phyloP scores from a whole-genome alignment of 805 yeast species.

The Saccharomycopsis capsularis region DNA sequence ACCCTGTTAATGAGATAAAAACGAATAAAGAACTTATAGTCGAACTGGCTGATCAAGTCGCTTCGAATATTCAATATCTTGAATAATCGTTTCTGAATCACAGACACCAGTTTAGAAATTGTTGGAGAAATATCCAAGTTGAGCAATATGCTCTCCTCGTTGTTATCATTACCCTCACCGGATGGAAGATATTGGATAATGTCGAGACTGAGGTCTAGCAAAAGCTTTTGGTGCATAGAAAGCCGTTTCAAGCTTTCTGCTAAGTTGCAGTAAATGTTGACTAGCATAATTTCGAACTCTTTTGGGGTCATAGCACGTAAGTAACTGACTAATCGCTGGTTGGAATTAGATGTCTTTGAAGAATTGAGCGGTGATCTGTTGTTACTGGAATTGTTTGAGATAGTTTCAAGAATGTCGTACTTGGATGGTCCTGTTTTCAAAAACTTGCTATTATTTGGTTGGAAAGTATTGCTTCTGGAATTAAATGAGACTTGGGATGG shows the following conservation, averaged over 20 bases:
- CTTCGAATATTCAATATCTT: constrained; percentile 72
- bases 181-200: constrained; percentile 30
- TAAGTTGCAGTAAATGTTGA: constrained; percentile 50
- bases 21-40: constrained; percentile 56
- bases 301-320: constrained; percentile 62
- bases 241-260: constrained; percentile 71
- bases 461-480: constrained; percentile 5
- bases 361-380: constrained; percentile 13
- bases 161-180: constrained; percentile 25
- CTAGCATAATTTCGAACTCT: constrained; percentile 70
- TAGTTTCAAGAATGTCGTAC: neutral
- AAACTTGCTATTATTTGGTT: neutral
- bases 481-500: constrained; percentile 1
- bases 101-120: constrained; percentile 59
- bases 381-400: neutral
- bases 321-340: constrained; percentile 33
- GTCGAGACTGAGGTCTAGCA: constrained; percentile 63
- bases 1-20: constrained; percentile 59
- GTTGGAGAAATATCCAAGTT: constrained; percentile 61
- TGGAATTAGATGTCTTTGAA: constrained; percentile 12
- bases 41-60: constrained; percentile 48
- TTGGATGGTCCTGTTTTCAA: constrained; percentile 5
- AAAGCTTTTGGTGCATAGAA: constrained; percentile 68
- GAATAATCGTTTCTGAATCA: constrained; percentile 69
- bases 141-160: constrained; percentile 33